Base-by-base conservation (phyloP, 192 early-diverging fungal genomes). In the Rhizoclosmatium globosum region DNA sequence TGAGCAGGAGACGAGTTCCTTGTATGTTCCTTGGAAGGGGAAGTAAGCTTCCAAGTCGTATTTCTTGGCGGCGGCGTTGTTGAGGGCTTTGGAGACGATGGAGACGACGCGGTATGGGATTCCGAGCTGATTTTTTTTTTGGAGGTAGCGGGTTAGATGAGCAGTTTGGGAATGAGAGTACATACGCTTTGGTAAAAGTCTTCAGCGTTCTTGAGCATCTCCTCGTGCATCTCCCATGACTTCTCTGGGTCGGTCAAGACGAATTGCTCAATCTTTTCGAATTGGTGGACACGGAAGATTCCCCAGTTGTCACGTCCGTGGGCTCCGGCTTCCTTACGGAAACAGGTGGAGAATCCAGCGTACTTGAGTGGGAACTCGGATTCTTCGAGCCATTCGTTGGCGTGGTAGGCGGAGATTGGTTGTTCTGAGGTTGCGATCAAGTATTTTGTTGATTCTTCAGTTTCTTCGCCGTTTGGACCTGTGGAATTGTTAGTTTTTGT, bases 261-360 rank as follows among this genome's bases (percentile, higher is more conserved):
- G 85, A 99, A 99, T 87, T 99, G 98, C 90, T 99, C 98, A 64
- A 99, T 87, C 90, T 99, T 99, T 83, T 99, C 98, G 81, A 99
- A 99, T 91, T 99, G 98, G 86, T 99, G 98, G 42, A 99, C 97
- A 61, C 98, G 94, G 92, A 99, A 99, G 78, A 98, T 94, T 69
- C 98, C 98, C 97, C 95, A 95, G 23, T 94, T 98, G 82, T 99
- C 98, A 76, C 95, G 91, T 64, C 98, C 98, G 81, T 95, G 94
- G 0, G 96, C 94, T 70, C 98, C 98, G 44, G 98, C 98, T 88
- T 99, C 98, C 82, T 99, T 99, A 71, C 98, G 94, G 93, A 99
- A 99, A 86, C 97, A 99, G 50, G 98, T 98, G 58, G 97, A 98
- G 85, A 94, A 94, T 47, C 98, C 98, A 44, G 97, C 98, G 82